Evolutionary conservation across 768 basidiomycete species (phyloP).

Genomic region (Boletales sp.): DNA sequence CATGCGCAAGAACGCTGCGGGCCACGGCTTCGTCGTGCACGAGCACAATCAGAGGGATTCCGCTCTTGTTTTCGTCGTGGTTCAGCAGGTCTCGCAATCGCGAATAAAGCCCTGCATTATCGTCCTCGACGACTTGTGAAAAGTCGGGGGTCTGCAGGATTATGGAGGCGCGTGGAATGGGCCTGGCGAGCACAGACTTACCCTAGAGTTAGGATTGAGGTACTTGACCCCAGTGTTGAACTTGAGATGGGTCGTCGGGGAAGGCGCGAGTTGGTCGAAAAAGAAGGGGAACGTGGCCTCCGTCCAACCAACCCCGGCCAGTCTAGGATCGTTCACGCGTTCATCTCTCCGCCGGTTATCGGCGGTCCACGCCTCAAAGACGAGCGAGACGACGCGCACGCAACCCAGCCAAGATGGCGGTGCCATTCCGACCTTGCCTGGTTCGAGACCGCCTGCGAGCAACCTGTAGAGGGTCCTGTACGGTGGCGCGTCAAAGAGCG

Average conservation of each 20-base stretch:
- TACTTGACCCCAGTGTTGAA: conserved; percentile 5
- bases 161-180: neutral
- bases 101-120: conserved; percentile 8
- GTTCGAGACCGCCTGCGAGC: conserved; percentile 16
- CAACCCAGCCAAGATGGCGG: conserved; percentile 30
- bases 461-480: conserved; percentile 33
- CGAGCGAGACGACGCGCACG: conserved; percentile 35
- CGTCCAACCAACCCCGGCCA: conserved; percentile 42
- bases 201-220: conserved; percentile 16
- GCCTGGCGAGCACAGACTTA: neutral
- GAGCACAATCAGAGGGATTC: conserved; percentile 42
- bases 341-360: conserved; percentile 31
- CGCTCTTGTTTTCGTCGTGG: conserved; percentile 15
- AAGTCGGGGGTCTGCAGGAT: conserved; percentile 9
- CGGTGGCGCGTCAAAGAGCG: neutral
- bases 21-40: conserved; percentile 43
- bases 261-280: conserved; percentile 11
- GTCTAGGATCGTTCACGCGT: conserved; percentile 29
- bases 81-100: conserved; percentile 20
- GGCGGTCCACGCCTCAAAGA: conserved; percentile 31
- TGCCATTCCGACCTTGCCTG: conserved; percentile 32
- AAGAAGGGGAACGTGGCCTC: conserved; percentile 32
- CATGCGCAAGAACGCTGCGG: conserved; percentile 35
- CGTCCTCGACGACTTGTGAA: conserved; percentile 16
- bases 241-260: conserved; percentile 18